phyloP scores from a whole-genome alignment of 495 filamentous ascomycete genomes.

The Cercophora scortea region DNA sequence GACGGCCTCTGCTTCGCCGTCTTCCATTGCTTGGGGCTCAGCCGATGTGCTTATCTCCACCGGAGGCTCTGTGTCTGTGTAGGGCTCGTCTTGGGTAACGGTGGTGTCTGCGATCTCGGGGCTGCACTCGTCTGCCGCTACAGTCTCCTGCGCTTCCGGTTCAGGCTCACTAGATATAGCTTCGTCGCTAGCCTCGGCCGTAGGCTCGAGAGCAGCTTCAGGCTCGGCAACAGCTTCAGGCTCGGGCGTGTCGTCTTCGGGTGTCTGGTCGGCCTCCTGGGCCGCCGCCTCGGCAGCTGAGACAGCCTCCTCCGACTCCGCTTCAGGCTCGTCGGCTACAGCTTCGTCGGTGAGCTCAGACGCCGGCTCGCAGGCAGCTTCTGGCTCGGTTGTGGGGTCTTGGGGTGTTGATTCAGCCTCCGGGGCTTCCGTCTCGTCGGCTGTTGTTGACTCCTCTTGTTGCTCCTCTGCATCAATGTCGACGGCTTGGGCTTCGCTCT shows the following conservation, averaged over 20 bases:
- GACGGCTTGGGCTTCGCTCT: neutral
- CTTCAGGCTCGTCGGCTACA: no score
- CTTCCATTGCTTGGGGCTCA: no score
- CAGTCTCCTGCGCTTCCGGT: neutral
- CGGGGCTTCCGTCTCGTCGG: neutral
- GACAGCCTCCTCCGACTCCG: no score
- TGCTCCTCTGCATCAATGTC: neutral
- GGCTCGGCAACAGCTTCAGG: neutral
- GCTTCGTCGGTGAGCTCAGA: no score
- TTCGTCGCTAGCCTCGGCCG: neutral
- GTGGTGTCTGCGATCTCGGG: no score
- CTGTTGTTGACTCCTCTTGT: neutral
- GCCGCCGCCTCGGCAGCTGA: neutral
- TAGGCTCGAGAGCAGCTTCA: neutral
- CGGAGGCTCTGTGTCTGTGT: no score
- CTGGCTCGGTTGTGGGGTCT: no score
- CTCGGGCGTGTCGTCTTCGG: constrained; percentile 7
- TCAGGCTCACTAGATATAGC: neutral
- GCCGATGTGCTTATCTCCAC: no score
- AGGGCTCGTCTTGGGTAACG: no score
- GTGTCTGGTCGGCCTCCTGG: neutral
- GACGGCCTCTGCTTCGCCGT: neutral
- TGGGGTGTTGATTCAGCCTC: no score
- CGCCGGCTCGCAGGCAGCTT: no score
- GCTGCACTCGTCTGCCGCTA: no score